phyloP scores from a whole-genome alignment of 23 red algal genomes.

The Agarophyton chilense region DNA sequence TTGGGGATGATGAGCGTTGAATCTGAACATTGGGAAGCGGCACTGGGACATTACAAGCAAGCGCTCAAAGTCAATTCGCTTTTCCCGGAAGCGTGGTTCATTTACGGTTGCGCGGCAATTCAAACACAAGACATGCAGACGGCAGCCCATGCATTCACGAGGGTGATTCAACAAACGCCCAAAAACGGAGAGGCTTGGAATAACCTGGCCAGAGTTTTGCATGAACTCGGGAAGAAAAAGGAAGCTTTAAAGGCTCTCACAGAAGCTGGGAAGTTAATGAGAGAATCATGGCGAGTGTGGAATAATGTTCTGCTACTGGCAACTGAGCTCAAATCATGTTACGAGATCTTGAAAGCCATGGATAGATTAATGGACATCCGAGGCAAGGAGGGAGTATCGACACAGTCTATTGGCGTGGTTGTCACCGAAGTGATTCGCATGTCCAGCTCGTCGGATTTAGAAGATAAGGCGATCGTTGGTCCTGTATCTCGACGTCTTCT shows the following conservation, averaged over 20 bases:
- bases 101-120: constrained; percentile 78
- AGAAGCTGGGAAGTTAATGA: constrained; percentile 63
- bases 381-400: constrained; percentile 67
- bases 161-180: constrained; percentile 86
- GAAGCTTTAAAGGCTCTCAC: constrained; percentile 73
- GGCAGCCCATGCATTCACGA: constrained; percentile 82
- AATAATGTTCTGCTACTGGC: constrained; percentile 69
- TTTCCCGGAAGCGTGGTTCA: constrained; percentile 92
- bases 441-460: constrained; percentile 21
- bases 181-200: constrained; percentile 97
- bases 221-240: constrained; percentile 75
- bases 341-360: constrained; percentile 49
- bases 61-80: constrained; percentile 86
- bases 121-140: constrained; percentile 50
- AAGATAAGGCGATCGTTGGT: constrained; percentile 55
- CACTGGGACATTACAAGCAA: constrained; percentile 53
- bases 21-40: constrained; percentile 53
- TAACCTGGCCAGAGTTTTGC: constrained; percentile 78
- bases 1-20: constrained; percentile 69
- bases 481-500: constrained; percentile 57
- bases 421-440: constrained; percentile 76
- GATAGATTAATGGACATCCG: constrained; percentile 63
- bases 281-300: constrained; percentile 83
- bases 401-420: constrained; percentile 45
- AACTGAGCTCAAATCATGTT: constrained; percentile 33